Conservation (phyloP, 306 rosid genomes). For the Calophaca sinica region DNA sequence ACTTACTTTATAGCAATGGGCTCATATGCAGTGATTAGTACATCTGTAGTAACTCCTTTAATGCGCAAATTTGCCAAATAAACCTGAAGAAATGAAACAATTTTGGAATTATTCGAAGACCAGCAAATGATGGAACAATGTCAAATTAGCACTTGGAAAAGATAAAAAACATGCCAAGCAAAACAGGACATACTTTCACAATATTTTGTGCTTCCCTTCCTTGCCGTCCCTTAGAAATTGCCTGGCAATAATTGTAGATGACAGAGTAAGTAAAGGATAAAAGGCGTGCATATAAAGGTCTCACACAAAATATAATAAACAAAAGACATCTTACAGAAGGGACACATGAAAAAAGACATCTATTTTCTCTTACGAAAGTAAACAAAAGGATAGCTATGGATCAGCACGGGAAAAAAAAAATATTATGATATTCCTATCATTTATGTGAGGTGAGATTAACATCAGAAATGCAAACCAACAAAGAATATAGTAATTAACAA, state of each 20-base stretch:
- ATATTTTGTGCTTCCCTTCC: conserved; percentile 98
- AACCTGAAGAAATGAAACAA: conserved; percentile 58
- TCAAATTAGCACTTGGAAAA: conserved; percentile 39
- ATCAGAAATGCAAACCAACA: conserved; percentile 16
- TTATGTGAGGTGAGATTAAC: conserved; percentile 3
- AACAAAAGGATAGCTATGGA: conserved; percentile 2
- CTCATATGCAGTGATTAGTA: conserved; percentile 81
- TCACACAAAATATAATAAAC: not conserved
- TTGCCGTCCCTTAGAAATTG: conserved; percentile 89
- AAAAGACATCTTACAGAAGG: conserved; percentile 3
- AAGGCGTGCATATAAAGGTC: not conserved
- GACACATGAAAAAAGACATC: conserved; percentile 21
- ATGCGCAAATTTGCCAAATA: conserved; percentile 89
- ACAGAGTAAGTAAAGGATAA: conserved; percentile 25
- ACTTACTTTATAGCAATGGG: conserved; percentile 89
- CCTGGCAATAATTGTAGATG: conserved; percentile 49
- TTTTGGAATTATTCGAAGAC: not conserved
- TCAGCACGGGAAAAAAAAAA: not conserved
- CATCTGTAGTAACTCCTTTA: conserved; percentile 81
- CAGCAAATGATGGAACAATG: conserved; percentile 5
- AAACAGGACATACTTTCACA: conserved; percentile 67
- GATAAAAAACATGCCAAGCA: not conserved
- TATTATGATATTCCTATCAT: not conserved
- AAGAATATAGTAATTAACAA: conserved; percentile 10
- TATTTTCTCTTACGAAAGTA: not conserved